phyloP scores from a whole-genome alignment of 495 filamentous ascomycete genomes.

The Mytilinidion resinicola region DNA sequence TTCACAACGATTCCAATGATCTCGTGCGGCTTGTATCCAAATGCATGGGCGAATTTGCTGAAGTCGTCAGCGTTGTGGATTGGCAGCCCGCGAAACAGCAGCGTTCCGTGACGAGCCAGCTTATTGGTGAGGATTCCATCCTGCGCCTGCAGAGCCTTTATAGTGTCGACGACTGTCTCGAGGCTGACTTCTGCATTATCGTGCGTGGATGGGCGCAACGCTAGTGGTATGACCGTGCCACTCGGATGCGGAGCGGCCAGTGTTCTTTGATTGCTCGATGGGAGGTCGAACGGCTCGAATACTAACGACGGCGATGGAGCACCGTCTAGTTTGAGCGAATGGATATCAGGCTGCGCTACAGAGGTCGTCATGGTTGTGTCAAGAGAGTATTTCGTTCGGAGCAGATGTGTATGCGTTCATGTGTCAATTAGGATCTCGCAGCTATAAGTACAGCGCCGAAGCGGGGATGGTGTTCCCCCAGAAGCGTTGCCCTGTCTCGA shows the following conservation, averaged over 20 bases:
- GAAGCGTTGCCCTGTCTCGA: background rate
- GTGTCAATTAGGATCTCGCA: background rate
- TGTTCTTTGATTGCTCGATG: slow-evolving; percentile 39
- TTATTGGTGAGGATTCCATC: slow-evolving; percentile 31
- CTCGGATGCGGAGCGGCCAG: slow-evolving; percentile 40
- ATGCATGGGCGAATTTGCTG: slow-evolving; percentile 49
- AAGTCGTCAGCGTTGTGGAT: slow-evolving; percentile 40
- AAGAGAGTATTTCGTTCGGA: background rate
- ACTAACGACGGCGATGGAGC: slow-evolving; percentile 13
- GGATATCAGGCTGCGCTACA: background rate
- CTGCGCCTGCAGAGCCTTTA: slow-evolving; percentile 26
- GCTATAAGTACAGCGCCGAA: background rate
- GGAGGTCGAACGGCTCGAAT: slow-evolving; percentile 32
- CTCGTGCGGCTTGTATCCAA: slow-evolving; percentile 49
- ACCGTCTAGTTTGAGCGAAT: slow-evolving; percentile 4
- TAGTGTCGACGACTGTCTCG: slow-evolving; percentile 31
- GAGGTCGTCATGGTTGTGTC: slow-evolving; percentile 5
- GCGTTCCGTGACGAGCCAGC: slow-evolving; percentile 36
- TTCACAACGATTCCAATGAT: slow-evolving; percentile 51
- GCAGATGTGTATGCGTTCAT: background rate
- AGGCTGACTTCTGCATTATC: slow-evolving; percentile 24
- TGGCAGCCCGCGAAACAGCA: slow-evolving; percentile 37
- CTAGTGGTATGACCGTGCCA: slow-evolving; percentile 40
- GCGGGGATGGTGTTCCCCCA: background rate
- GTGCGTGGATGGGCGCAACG: slow-evolving; percentile 33